phyloP scores from a whole-genome alignment of 768 basidiomycete species.

The Collybia sp. region DNA sequence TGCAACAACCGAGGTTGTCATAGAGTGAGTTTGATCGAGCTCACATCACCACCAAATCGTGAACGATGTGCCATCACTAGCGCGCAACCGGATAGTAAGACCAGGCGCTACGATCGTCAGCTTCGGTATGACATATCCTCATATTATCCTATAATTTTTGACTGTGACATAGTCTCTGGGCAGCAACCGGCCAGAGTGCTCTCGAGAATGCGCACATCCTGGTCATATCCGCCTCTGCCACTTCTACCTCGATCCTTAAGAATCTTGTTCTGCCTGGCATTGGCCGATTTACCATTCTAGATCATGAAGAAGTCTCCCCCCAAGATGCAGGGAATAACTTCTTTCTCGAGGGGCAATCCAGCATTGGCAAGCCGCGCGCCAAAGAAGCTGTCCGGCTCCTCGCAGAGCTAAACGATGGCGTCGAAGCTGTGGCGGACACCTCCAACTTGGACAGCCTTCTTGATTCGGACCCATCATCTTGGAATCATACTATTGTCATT shows the following conservation, averaged over 20 bases:
- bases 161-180: constrained; percentile 68
- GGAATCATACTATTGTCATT: constrained; percentile 77
- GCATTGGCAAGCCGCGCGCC: constrained; percentile 77
- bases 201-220: constrained; percentile 83
- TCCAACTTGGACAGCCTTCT: constrained; percentile 56
- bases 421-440: constrained; percentile 62
- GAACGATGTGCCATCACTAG: constrained; percentile 20
- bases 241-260: constrained; percentile 87
- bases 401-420: constrained; percentile 83
- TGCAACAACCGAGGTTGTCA: no score
- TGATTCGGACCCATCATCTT: constrained; percentile 44
- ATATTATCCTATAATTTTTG: background rate
- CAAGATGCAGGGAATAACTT: constrained; percentile 95
- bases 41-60: no score
- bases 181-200: constrained; percentile 83
- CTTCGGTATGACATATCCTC: constrained; percentile 53
- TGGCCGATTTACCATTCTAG: constrained; percentile 92
- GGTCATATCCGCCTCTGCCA: constrained; percentile 76
- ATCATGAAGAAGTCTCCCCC: constrained; percentile 51
- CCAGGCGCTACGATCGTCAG: constrained; percentile 92
- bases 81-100: constrained; percentile 77
- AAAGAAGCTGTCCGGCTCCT: constrained; percentile 74
- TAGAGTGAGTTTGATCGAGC: no score
- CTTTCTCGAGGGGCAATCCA: constrained; percentile 76
- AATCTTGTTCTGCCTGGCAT: constrained; percentile 96